Conservation (phyloP, 1,284 basidiomycete genomes). For the Schizophyllum commune region DNA sequence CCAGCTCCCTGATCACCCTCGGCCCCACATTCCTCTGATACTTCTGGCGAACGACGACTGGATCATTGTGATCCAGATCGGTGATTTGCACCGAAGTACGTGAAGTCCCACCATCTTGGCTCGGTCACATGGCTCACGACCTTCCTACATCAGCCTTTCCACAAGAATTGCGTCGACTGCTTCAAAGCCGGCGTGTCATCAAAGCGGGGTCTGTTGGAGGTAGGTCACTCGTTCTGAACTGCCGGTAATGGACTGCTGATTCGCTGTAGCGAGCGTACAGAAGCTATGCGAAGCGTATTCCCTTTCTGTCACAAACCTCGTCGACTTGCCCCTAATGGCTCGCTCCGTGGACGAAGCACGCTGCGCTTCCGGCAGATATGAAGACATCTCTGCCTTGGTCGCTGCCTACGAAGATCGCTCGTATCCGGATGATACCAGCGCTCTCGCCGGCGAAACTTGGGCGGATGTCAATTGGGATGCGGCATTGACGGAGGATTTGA, state of each 20-base stretch:
- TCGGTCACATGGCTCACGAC: neutral
- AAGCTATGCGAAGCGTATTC: conserved; percentile 52
- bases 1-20: neutral
- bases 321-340: conserved; percentile 63
- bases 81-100: conserved; percentile 45
- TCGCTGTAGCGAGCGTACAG: conserved; percentile 45
- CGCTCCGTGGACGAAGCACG: conserved; percentile 55
- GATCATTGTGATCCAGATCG: conserved; percentile 60
- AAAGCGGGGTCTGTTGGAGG: conserved; percentile 70
- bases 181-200: conserved; percentile 39
- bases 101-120: conserved; percentile 1
- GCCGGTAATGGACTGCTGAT: neutral
- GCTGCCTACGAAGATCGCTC: neutral
- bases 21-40: conserved; percentile 33
- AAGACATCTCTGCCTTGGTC: neutral
- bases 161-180: conserved; percentile 35
- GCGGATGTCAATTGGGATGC: neutral
- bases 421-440: neutral
- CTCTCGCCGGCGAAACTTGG: neutral
- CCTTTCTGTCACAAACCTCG: conserved; percentile 45
- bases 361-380: conserved; percentile 31
- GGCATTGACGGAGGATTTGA: neutral
- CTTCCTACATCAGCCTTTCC: conserved; percentile 42
- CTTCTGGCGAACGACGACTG: conserved; percentile 51
- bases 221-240: conserved; percentile 18